phyloP scores from a whole-genome alignment of 1,284 basidiomycete species.

The Trametes sp. region DNA sequence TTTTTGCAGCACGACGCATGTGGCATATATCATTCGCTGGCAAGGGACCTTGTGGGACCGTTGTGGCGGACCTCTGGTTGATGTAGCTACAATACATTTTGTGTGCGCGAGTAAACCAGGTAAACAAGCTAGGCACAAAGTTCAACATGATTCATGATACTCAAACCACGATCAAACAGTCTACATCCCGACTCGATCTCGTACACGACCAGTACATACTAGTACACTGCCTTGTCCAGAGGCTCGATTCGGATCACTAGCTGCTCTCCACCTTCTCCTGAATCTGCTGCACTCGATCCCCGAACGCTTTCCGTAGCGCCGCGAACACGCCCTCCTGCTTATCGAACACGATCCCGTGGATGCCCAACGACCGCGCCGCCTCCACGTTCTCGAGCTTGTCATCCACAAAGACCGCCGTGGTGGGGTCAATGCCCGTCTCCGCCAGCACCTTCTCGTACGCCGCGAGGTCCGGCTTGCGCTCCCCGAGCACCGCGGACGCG shows the following conservation, averaged over 20 bases:
- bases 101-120: no score
- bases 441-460: conserved; percentile 60
- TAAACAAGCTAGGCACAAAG: no score
- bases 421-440: conserved; percentile 50
- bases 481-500: conserved; percentile 54
- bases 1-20: no score
- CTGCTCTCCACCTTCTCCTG: conserved; percentile 1
- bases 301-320: conserved; percentile 53
- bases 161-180: no score
- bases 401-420: conserved; percentile 58
- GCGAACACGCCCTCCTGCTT: conserved; percentile 47
- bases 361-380: conserved; percentile 59
- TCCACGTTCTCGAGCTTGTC: conserved; percentile 66
- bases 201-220: no score
- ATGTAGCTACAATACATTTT: no score
- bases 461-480: conserved; percentile 48
- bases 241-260: background rate
- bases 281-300: conserved; percentile 47
- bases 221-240: no score
- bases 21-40: no score
- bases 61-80: no score
- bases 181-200: no score
- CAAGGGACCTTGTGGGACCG: no score
- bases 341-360: conserved; percentile 63
- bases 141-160: no score